Evolutionary conservation across 257 asterid species (phyloP), one percentile per base, ranked within the genome.

Genomic region (Ballota nigra): DNA sequence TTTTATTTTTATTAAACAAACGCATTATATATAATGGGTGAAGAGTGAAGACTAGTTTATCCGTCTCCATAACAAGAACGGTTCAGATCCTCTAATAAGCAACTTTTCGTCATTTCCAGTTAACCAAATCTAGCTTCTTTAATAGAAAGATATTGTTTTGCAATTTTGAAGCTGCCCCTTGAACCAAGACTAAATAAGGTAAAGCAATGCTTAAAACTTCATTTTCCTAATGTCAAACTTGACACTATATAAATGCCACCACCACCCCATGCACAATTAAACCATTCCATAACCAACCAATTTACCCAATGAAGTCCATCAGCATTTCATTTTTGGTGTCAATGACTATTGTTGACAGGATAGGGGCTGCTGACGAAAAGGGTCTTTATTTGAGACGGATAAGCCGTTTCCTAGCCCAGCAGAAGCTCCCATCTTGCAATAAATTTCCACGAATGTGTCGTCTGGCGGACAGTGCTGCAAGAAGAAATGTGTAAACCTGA

Each of bases 131-230:
- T 57, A 23, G 9, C 63, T 57, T 23, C 19, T 57, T 24, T 22
- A 56, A 23, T 31, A 31, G 34, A 52, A 61, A 47, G 59, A 71
- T 60, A 9, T 2, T 70, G 15, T 31, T 20, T 31, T 18, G 63
- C 62, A 62, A 47, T 24, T 9, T 62, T 18, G 24, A 62, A 49
- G 63, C 63, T 47, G 64, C 22, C 64, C 8, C 11, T 72, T 49
- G 64, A 72, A 72, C 68, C 76, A 62, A 62, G 70, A 45, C 69
- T 33, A 47, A 0, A 2, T 49, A n/a, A 12, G 4, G 38, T 43
- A 62, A 47, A 62, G 70, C 64, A 47, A 62, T 22, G 12, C 70
- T 47, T 72, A 18, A 6, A 71, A 71, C 66, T 71, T 71, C 63
- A 70, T 23, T 28, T 60, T 60, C 69, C 62, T 26, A 47, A 43